phyloP scores from a whole-genome alignment of 23 red algal species.

The Gracilariopsis chorda region DNA sequence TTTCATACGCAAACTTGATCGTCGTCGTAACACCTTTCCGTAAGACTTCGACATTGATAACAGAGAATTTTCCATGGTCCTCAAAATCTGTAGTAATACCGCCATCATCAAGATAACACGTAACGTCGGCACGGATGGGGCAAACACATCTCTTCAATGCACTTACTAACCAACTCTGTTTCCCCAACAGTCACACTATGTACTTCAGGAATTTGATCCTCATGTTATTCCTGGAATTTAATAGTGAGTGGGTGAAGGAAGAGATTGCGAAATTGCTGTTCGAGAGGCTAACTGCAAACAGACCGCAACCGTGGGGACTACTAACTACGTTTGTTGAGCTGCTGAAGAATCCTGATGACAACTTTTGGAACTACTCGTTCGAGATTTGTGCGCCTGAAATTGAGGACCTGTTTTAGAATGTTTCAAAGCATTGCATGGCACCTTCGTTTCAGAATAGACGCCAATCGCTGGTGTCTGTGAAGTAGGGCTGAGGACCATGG shows the following conservation, averaged over 20 bases:
- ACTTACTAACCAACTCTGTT: conserved; percentile 84
- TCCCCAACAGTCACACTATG: conserved; percentile 81
- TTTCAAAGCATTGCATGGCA: conserved; percentile 73
- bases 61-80: conserved; percentile 57
- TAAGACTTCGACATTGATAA: not conserved
- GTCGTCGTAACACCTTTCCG: not conserved
- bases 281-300: conserved; percentile 80
- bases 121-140: conserved; percentile 81
- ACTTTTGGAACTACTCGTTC: conserved; percentile 88
- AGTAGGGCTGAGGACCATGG: no score
- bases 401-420: conserved; percentile 73
- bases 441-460: not conserved
- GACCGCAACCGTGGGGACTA: conserved; percentile 94
- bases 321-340: conserved; percentile 91
- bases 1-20: conserved; percentile 55
- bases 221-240: conserved; percentile 70
- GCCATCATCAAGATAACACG: conserved; percentile 35
- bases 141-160: conserved; percentile 75
- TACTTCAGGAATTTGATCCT: conserved; percentile 82
- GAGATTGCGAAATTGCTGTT: conserved; percentile 78
- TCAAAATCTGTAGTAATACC: no score
- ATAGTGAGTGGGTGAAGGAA: conserved; percentile 66
- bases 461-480: no score
- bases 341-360: conserved; percentile 79
- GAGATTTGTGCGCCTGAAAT: conserved; percentile 78